Evolutionary conservation across 2,329 filamentous ascomycete genomes (phyloP).

Genomic region (Elsinoe arachidis): DNA sequence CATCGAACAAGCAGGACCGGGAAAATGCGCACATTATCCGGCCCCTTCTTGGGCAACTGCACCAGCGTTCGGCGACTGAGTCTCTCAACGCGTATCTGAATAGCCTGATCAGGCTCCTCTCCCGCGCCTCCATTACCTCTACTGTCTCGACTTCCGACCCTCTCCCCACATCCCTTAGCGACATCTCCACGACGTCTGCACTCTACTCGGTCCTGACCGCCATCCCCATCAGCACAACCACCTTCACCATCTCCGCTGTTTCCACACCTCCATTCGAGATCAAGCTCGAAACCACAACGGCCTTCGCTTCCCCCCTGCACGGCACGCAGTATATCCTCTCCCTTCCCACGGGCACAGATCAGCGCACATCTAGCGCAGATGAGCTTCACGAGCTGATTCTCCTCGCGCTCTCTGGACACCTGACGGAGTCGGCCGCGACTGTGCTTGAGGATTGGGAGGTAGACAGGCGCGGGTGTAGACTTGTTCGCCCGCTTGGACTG

Average conservation of each 20-base stretch:
- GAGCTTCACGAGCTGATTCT: not conserved
- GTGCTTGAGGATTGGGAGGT: not conserved
- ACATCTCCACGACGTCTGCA: not conserved
- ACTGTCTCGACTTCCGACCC: not conserved
- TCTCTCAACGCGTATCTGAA: conserved; percentile 29
- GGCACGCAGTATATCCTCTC: not conserved
- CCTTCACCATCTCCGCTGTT: not conserved
- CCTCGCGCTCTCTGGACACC: not conserved
- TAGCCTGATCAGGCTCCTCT: conserved; percentile 13
- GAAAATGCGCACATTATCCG: conserved; percentile 51
- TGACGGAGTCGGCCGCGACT: not conserved
- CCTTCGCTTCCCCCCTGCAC: not conserved
- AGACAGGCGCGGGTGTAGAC: not conserved
- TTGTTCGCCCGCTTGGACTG: not conserved
- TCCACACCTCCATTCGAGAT: not conserved
- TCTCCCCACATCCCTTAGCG: not conserved
- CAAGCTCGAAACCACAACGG: not conserved
- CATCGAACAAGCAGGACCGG: conserved; percentile 40
- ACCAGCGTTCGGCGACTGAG: conserved; percentile 37
- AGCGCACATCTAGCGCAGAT: not conserved
- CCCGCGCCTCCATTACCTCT: conserved; percentile 17
- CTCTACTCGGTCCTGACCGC: not conserved
- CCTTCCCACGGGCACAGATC: not conserved
- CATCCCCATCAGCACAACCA: not conserved
- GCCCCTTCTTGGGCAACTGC: conserved; percentile 46